Percentiles rank a stretch among this genome's conserved stretches.
phyloP scores from a whole-genome alignment of 805 yeast genomes.

The Helenozyma baotianmanensis region DNA sequence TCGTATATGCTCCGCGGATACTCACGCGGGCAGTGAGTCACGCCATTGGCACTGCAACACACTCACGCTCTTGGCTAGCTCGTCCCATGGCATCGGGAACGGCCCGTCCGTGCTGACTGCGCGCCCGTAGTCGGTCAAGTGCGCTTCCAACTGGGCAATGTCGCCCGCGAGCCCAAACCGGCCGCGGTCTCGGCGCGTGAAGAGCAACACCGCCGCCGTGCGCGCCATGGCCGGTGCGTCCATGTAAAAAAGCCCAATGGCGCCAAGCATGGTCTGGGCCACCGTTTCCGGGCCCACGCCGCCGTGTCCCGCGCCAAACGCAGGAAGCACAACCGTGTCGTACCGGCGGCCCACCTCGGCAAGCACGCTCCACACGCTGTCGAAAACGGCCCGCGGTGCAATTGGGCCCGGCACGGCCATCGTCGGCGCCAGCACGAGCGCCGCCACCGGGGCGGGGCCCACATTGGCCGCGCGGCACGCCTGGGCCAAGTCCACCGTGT shows the following conservation, averaged over 20 bases:
- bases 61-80: background rate
- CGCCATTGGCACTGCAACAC: too few species aligned
- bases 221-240: slow-evolving; percentile 11
- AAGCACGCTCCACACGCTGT: slow-evolving; percentile 20
- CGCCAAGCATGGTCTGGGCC: slow-evolving; percentile 19
- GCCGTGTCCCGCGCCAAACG: slow-evolving; percentile 26
- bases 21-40: too few species aligned
- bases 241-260: slow-evolving; percentile 15
- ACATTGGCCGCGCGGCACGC: slow-evolving; percentile 1
- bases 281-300: slow-evolving; percentile 12
- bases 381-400: slow-evolving; percentile 13
- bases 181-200: slow-evolving; percentile 16
- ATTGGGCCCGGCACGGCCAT: slow-evolving; percentile 22
- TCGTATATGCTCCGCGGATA: too few species aligned
- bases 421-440: slow-evolving; percentile 17
- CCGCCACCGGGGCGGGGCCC: slow-evolving; percentile 4
- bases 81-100: too few species aligned
- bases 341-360: slow-evolving; percentile 2
- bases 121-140: background rate
- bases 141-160: slow-evolving; percentile 1
- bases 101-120: too few species aligned
- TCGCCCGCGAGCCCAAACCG: slow-evolving; percentile 7
- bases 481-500: slow-evolving; percentile 10
- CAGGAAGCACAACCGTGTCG: slow-evolving; percentile 20
- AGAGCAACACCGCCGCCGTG: slow-evolving; percentile 17